phyloP scores from a whole-genome alignment of 2,329 filamentous ascomycete species.

The Arachnomyces sp. region DNA sequence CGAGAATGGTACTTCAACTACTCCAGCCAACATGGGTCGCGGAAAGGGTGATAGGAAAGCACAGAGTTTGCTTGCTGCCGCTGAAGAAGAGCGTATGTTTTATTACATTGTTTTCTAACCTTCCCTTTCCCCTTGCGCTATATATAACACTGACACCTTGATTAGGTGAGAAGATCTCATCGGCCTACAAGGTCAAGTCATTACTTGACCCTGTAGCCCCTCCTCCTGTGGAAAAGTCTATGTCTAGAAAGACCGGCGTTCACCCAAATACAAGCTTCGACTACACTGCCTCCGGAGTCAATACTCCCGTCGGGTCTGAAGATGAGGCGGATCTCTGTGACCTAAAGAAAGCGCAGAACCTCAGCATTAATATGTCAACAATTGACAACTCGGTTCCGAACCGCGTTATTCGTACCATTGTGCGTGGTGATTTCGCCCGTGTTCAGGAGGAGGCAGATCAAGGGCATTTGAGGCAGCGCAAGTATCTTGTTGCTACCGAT shows the following conservation, averaged over 20 bases:
- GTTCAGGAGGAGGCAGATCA: slow-evolving; percentile 66
- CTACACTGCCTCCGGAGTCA: slow-evolving; percentile 50
- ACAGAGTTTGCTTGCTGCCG: slow-evolving; percentile 61
- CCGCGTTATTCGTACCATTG: slow-evolving; percentile 79
- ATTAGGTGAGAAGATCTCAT: slow-evolving; percentile 48
- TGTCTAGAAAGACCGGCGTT: slow-evolving; percentile 46
- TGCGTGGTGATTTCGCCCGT: slow-evolving; percentile 70
- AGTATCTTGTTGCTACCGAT: slow-evolving; percentile 93
- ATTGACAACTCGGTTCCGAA: slow-evolving; percentile 67
- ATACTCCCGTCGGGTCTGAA: slow-evolving; percentile 68
- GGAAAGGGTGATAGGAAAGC: slow-evolving; percentile 31
- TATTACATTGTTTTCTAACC: background rate
- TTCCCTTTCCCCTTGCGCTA: slow-evolving; percentile 8
- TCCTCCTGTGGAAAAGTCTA: slow-evolving; percentile 54
- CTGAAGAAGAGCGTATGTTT: slow-evolving; percentile 68
- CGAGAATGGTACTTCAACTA: slow-evolving; percentile 4
- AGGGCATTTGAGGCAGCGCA: slow-evolving; percentile 69
- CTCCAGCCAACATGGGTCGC: too few relatives aligned
- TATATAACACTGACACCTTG: slow-evolving; percentile 13
- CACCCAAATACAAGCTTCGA: slow-evolving; percentile 86
- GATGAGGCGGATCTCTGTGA: slow-evolving; percentile 78
- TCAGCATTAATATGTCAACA: slow-evolving; percentile 72
- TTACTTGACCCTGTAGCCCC: slow-evolving; percentile 60
- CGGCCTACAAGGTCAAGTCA: slow-evolving; percentile 55
- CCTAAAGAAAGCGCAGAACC: slow-evolving; percentile 78